Conservation (phyloP, 805 yeast species). For the Barnettozyma pratensis region DNA sequence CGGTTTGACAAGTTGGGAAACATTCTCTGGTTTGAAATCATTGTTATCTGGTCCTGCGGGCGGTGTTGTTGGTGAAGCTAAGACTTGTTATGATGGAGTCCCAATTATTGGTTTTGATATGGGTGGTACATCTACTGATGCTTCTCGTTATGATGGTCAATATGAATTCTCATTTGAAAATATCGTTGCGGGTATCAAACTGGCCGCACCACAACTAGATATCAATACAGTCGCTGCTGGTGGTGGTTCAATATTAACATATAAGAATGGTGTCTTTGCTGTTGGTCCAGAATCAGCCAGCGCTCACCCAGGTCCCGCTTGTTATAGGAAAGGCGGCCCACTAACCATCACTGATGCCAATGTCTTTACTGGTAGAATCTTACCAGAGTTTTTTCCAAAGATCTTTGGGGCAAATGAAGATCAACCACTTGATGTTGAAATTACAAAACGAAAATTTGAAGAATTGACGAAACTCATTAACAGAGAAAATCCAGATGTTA, state of each 20-base stretch:
- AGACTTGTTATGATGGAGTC: slow-evolving; percentile 41
- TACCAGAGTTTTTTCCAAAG: slow-evolving; percentile 38
- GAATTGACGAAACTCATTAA: slow-evolving; percentile 35
- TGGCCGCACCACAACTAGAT: slow-evolving; percentile 36
- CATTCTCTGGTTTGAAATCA: slow-evolving; percentile 48
- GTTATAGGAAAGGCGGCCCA: slow-evolving; percentile 44
- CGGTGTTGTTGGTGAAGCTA: slow-evolving; percentile 54
- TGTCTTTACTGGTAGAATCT: slow-evolving; percentile 36
- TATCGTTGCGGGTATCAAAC: slow-evolving; percentile 34
- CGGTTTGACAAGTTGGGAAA: slow-evolving; percentile 47
- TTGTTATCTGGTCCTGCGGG: slow-evolving; percentile 59
- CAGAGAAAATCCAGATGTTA: slow-evolving; percentile 25
- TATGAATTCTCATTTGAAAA: slow-evolving; percentile 28
- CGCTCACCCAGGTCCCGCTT: slow-evolving; percentile 45
- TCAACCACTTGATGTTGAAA: slow-evolving; percentile 32
- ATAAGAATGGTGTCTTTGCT: slow-evolving; percentile 32
- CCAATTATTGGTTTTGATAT: slow-evolving; percentile 37
- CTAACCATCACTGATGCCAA: slow-evolving; percentile 44
- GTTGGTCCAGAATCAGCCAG: slow-evolving; percentile 46
- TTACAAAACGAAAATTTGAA: slow-evolving; percentile 30
- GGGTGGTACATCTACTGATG: slow-evolving; percentile 40
- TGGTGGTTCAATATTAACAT: slow-evolving; percentile 31
- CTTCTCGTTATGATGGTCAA: slow-evolving; percentile 29
- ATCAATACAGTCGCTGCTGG: slow-evolving; percentile 36
- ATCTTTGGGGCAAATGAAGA: slow-evolving; percentile 43